These are phyloP conservation scores for Stemphylium beticola DNA, from an alignment of 2,329 filamentous ascomycete species.

Conservation along the genomic window DNA sequence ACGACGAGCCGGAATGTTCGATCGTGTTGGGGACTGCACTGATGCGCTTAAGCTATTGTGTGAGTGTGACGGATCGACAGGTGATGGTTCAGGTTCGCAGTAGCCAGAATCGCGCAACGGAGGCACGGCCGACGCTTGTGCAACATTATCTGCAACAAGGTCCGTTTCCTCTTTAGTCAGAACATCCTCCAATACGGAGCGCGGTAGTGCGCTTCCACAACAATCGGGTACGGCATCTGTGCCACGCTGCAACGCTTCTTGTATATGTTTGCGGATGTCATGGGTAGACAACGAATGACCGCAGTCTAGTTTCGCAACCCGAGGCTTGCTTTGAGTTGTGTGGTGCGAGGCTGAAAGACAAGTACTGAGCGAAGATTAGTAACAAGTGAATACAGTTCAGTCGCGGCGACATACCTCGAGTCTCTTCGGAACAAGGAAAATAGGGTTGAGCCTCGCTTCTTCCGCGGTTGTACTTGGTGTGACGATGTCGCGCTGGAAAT, in stretches of 20 bases:
- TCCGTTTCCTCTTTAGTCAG: conserved; percentile 49
- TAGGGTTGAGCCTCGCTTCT: conserved; percentile 38
- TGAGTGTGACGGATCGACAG: conserved; percentile 24
- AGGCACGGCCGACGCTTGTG: conserved; percentile 21
- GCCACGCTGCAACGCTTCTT: conserved; percentile 43
- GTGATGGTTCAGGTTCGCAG: conserved; percentile 34
- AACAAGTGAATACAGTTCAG: not conserved
- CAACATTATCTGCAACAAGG: conserved; percentile 24
- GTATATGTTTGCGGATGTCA: conserved; percentile 41
- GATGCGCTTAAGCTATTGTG: conserved; percentile 10
- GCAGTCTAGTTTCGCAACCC: conserved; percentile 36
- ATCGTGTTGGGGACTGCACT: conserved; percentile 11
- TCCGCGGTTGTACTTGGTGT: conserved; percentile 23
- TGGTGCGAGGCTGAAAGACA: conserved; percentile 36
- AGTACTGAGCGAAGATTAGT: conserved; percentile 30
- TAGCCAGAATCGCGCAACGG: conserved; percentile 35
- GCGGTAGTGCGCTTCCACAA: conserved; percentile 51
- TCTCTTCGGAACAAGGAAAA: conserved; percentile 44
- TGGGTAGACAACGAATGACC: conserved; percentile 39
- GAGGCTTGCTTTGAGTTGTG: conserved; percentile 30
- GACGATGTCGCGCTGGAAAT: conserved; percentile 32
- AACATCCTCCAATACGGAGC: conserved; percentile 46
- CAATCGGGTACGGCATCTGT: conserved; percentile 46
- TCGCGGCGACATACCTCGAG: conserved; percentile 28
- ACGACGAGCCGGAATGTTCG: conserved; percentile 13